phyloP scores from a whole-genome alignment of 2,329 filamentous ascomycete genomes.

The Colletotrichum lini region DNA sequence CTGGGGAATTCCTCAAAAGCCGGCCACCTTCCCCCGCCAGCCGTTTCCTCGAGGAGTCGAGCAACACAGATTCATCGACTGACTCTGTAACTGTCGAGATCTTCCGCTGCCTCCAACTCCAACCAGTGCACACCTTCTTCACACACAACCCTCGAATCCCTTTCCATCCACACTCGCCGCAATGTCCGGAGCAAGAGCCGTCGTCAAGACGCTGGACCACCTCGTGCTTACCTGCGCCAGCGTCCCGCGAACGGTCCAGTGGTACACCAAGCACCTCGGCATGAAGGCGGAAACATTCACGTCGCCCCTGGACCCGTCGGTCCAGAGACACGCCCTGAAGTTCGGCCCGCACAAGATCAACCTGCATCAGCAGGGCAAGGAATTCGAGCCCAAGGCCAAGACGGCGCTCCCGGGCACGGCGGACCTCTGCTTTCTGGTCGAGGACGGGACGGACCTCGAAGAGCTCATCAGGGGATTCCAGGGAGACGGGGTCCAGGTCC shows the following conservation, averaged over 20 bases:
- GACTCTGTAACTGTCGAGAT: not conserved
- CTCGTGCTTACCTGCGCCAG: conserved; percentile 71
- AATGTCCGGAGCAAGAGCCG: conserved; percentile 37
- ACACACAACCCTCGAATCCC: not conserved
- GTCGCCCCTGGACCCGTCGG: conserved; percentile 54
- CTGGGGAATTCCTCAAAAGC: not conserved
- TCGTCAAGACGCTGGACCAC: conserved; percentile 68
- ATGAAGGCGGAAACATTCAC: conserved; percentile 69
- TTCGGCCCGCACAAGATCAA: conserved; percentile 75
- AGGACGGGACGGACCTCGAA: conserved; percentile 60
- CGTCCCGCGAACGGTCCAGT: conserved; percentile 63
- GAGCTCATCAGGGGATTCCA: conserved; percentile 59
- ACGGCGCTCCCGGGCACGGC: conserved; percentile 69
- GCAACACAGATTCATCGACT: not conserved
- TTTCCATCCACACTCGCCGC: not conserved
- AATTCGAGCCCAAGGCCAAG: conserved; percentile 72
- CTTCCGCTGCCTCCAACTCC: not conserved
- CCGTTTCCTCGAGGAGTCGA: not conserved
- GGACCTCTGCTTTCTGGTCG: conserved; percentile 72
- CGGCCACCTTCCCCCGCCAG: too few relatives aligned
- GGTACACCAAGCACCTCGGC: conserved; percentile 69
- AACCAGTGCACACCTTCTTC: too few relatives aligned
- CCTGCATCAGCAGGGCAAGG: conserved; percentile 69
- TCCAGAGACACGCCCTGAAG: conserved; percentile 64
- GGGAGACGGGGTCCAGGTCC: conserved; percentile 61